A percentile compares a stretch with the other conserved stretches of the same genome.
Evolutionary conservation across 345 rosid genomes (phyloP).

Genomic region (Aquilaria sinensis): DNA sequence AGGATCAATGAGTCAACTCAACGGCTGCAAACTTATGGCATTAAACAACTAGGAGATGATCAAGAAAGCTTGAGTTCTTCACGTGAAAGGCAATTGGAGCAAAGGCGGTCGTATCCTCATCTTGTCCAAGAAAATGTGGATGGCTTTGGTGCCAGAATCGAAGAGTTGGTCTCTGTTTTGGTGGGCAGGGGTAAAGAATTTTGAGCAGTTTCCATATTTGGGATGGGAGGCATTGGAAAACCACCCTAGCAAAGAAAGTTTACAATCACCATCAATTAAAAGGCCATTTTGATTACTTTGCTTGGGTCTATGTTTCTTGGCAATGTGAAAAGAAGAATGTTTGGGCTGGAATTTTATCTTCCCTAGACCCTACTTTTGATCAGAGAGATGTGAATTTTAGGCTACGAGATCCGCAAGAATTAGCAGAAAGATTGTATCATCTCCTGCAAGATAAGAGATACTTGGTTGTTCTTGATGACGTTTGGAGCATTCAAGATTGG

Average conservation of each 20-base stretch:
- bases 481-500: constrained; percentile 31
- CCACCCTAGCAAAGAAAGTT: constrained; percentile 32
- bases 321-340: constrained; percentile 19
- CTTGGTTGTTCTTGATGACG: constrained; percentile 36
- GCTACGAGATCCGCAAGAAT: constrained; percentile 16
- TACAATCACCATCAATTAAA: constrained; percentile 15
- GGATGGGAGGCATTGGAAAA: background rate
- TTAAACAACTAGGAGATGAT: no score
- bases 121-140: constrained; percentile 16
- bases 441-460: constrained; percentile 17
- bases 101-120: constrained; percentile 26
- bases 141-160: constrained; percentile 17
- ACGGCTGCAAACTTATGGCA: no score
- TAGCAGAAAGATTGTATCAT: constrained; percentile 8
- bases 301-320: constrained; percentile 38
- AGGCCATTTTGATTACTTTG: constrained; percentile 18
- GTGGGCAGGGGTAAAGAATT: constrained; percentile 1
- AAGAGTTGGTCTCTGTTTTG: constrained; percentile 14
- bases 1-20: no score
- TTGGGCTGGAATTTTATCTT: constrained; percentile 18
- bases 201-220: constrained; percentile 1
- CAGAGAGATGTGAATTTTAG: constrained; percentile 14
- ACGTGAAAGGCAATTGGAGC: background rate
- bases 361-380: no score
- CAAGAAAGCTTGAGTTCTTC: no score